Conservation (phyloP, 73 alveolate species). For the Urostyla sp. region DNA sequence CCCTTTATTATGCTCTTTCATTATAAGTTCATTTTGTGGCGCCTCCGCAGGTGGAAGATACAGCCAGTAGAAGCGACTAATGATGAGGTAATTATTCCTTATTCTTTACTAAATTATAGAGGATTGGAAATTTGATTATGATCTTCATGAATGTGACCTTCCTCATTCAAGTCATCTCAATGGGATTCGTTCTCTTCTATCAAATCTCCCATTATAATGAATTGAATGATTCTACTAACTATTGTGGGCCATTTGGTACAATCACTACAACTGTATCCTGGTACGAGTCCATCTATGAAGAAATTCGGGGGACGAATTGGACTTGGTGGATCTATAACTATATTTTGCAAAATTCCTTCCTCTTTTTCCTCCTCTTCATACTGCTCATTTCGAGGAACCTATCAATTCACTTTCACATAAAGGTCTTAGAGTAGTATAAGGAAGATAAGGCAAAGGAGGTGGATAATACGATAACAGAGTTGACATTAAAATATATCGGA, state of each 20-base stretch:
- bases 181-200: conserved; percentile 47
- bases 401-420: neutral
- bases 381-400: conserved; percentile 1
- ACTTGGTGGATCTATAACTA: neutral
- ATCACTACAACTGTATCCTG: neutral
- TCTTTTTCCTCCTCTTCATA: neutral
- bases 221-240: neutral
- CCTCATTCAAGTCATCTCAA: conserved; percentile 21
- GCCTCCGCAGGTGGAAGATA: conserved; percentile 60
- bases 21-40: conserved; percentile 47
- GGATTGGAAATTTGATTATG: conserved; percentile 63
- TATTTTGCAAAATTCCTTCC: neutral
- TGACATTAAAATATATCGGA: neutral
- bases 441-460: conserved; percentile 27
- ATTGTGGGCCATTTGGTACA: conserved; percentile 28
- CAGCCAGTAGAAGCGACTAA: conserved; percentile 54
- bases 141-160: conserved; percentile 60
- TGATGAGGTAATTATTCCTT: conserved; percentile 14
- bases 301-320: neutral
- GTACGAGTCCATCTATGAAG: neutral
- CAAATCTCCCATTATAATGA: conserved; percentile 9
- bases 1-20: conserved; percentile 60
- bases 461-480: neutral
- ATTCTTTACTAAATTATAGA: neutral
- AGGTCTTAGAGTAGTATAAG: neutral